Conservation (phyloP, 2,329 filamentous ascomycete species). For the Diaporthe ilicicola region DNA sequence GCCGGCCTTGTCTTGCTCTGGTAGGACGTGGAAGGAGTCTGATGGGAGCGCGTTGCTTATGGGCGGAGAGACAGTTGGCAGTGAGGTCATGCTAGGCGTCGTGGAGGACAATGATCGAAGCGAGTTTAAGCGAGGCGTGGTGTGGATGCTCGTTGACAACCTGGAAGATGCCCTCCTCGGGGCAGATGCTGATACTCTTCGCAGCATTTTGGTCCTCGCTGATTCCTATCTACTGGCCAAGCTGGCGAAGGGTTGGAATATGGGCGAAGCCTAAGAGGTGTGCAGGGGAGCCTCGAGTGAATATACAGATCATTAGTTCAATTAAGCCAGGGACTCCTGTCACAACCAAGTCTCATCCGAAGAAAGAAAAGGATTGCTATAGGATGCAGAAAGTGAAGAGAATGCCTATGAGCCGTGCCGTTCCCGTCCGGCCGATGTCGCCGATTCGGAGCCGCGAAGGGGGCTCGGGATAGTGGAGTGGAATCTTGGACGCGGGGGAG, state of each 20-base stretch:
- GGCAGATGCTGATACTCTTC: slow-evolving; percentile 28
- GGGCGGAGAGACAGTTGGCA: slow-evolving; percentile 65
- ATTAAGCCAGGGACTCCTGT: not conserved
- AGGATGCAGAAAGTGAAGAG: slow-evolving; percentile 21
- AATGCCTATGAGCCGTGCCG: not conserved
- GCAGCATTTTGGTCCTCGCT: slow-evolving; percentile 28
- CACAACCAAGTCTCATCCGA: not conserved
- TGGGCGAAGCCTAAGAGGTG: not conserved
- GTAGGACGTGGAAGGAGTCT: slow-evolving; percentile 86
- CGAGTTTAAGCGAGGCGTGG: not conserved
- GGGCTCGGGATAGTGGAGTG: not conserved
- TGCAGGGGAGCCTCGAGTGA: not conserved
- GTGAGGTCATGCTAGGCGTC: slow-evolving; percentile 59
- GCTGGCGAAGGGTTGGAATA: not conserved
- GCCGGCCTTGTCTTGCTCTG: slow-evolving; percentile 80
- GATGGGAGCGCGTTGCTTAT: slow-evolving; percentile 69
- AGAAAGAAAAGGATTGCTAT: not conserved
- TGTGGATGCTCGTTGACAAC: not conserved
- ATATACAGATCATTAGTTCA: not conserved
- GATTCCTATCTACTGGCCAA: not conserved
- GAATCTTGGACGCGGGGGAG: not conserved
- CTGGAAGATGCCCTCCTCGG: not conserved
- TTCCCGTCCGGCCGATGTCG: not conserved
- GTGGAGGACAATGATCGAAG: slow-evolving; percentile 48
- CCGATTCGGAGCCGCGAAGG: slow-evolving; percentile 24